Conservation (phyloP, 805 yeast species). For the Barnettozyma vustinii region DNA sequence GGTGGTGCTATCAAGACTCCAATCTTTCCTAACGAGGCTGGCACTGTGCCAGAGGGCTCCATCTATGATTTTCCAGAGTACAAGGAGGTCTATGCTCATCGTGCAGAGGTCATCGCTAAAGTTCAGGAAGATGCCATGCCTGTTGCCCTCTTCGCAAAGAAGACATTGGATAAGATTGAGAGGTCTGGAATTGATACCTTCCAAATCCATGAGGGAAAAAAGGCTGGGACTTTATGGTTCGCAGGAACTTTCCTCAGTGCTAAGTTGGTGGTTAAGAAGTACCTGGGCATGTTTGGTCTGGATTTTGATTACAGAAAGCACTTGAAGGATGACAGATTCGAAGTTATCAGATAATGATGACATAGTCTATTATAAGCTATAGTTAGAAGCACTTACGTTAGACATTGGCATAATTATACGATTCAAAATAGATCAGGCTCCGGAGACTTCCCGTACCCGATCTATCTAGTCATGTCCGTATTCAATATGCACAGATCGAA, state of each 20-base stretch:
- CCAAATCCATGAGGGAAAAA: conserved; percentile 20
- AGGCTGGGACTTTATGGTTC: conserved; percentile 10
- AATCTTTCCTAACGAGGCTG: conserved; percentile 20
- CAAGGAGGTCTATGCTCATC: conserved; percentile 9
- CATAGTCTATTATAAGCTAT: too few relatives aligned
- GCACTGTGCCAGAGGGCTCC: conserved; percentile 13
- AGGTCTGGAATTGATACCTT: conserved; percentile 13
- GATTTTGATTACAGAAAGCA: conserved; percentile 22
- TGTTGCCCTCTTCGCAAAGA: conserved; percentile 35
- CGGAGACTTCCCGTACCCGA: too few relatives aligned
- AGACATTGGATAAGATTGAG: conserved; percentile 33
- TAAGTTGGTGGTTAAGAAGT: conserved; percentile 11
- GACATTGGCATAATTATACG: too few relatives aligned
- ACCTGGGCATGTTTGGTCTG: conserved; percentile 17
- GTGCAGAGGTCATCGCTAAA: conserved; percentile 5
- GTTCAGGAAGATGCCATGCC: conserved; percentile 20
- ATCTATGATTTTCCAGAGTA: conserved; percentile 20
- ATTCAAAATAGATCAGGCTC: too few relatives aligned
- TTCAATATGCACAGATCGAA: too few relatives aligned
- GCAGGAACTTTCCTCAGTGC: conserved; percentile 9
- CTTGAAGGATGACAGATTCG: conserved; percentile 8
- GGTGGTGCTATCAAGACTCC: conserved; percentile 39
- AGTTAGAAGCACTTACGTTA: too few relatives aligned
- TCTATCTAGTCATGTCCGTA: too few relatives aligned
- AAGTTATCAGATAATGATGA: neutral